Conservation (phyloP, 148 eudicot genomes). For the Bassia scoparia region DNA sequence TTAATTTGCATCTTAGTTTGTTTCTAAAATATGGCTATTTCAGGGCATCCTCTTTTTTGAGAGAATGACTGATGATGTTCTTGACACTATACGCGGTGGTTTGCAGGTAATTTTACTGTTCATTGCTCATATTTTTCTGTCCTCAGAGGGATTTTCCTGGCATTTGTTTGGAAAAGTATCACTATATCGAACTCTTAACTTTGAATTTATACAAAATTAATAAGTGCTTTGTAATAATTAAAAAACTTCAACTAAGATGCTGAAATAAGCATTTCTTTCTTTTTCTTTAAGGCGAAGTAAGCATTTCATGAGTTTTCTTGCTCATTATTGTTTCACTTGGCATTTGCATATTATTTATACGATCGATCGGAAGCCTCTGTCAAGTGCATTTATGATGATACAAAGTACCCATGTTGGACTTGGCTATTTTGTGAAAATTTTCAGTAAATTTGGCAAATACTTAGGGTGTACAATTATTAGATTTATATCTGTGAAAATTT, state of each 20-base stretch:
- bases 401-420: too few species aligned
- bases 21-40: conserved; percentile 21
- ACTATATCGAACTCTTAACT: not conserved
- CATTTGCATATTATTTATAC: too few species aligned
- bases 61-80: conserved; percentile 78
- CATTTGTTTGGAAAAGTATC: not conserved
- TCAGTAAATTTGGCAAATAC: too few species aligned
- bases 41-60: conserved; percentile 96
- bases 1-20: too few species aligned
- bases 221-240: too few species aligned
- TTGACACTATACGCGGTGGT: conserved; percentile 60
- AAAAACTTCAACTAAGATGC: too few species aligned
- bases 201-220: too few species aligned
- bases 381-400: too few species aligned
- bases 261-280: not conserved
- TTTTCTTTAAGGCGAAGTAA: too few species aligned
- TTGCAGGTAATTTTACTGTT: conserved; percentile 52
- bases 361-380: too few species aligned
- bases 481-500: not conserved
- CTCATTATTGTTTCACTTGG: not conserved
- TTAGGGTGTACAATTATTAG: too few species aligned
- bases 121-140: not conserved
- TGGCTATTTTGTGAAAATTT: too few species aligned
- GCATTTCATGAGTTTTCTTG: not conserved
- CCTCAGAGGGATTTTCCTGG: not conserved